These are phyloP conservation scores for Przewalskia tangutica DNA, from an alignment of 257 asterid species.

Conservation along the genomic window DNA sequence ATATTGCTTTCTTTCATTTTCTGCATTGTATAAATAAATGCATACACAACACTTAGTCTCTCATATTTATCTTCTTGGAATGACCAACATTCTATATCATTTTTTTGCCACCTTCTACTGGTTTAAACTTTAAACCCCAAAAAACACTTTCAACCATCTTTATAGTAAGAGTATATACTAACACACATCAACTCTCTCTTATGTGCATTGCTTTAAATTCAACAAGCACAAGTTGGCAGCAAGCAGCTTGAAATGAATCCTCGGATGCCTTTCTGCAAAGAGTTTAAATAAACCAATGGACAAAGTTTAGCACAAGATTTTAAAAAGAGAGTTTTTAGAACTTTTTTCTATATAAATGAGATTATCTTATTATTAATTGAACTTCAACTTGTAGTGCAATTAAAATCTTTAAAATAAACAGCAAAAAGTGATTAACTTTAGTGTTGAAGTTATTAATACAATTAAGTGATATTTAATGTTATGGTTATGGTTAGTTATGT, in stretches of 20 bases:
- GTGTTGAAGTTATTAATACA: too few species aligned
- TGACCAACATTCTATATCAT: background rate
- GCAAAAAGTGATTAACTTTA: background rate
- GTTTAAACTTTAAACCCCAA: background rate
- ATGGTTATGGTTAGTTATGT: too few species aligned
- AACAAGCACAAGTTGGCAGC: conserved; percentile 25
- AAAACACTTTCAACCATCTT: background rate
- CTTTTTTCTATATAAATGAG: background rate
- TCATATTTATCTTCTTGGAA: background rate
- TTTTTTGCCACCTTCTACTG: background rate
- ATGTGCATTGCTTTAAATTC: background rate
- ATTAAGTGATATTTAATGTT: too few species aligned
- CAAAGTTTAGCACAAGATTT: background rate
- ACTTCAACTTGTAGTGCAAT: background rate
- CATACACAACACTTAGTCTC: too few species aligned
- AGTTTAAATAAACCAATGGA: background rate
- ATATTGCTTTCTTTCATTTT: too few species aligned
- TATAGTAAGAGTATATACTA: background rate
- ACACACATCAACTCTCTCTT: background rate
- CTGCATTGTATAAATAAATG: too few species aligned
- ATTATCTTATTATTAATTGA: background rate
- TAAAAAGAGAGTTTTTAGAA: too few species aligned
- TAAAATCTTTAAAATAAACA: background rate
- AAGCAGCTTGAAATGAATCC: conserved; percentile 49
- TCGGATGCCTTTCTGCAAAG: conserved; percentile 44